Evolutionary conservation across 129 eudicot genomes (phyloP).

Genomic region (Tagetes patula): DNA sequence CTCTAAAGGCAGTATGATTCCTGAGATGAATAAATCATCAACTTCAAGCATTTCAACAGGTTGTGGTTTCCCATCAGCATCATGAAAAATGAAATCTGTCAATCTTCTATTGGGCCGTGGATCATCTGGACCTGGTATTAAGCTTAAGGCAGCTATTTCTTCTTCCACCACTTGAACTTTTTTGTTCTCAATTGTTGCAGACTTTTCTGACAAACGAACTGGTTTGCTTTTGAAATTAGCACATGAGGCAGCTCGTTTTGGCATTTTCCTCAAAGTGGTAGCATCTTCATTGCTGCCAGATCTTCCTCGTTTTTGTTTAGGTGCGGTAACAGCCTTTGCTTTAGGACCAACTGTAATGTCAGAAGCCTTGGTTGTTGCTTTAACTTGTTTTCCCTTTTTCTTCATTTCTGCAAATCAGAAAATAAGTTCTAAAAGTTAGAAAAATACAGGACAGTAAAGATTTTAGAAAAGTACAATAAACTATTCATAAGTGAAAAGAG

Average conservation of each 20-base stretch:
- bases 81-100: conserved; percentile 58
- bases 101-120: conserved; percentile 58
- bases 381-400: conserved; percentile 32
- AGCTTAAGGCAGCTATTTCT: conserved; percentile 42
- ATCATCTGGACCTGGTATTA: conserved; percentile 35
- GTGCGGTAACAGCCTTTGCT: conserved; percentile 19
- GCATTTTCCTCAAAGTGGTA: conserved; percentile 39
- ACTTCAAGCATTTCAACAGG: conserved; percentile 78
- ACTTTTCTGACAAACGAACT: conserved; percentile 38
- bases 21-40: conserved; percentile 56
- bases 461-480: neutral
- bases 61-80: conserved; percentile 52
- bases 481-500: neutral
- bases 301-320: conserved; percentile 37
- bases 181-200: conserved; percentile 31
- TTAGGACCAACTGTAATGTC: conserved; percentile 30
- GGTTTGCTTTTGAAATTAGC: conserved; percentile 38
- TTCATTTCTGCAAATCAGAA: conserved; percentile 39
- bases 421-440: neutral
- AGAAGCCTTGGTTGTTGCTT: conserved; percentile 27
- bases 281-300: conserved; percentile 22
- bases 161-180: conserved; percentile 45
- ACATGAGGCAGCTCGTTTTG: conserved; percentile 44
- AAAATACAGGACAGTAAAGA: neutral
- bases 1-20: conserved; percentile 61